Evolutionary conservation across 2,329 filamentous ascomycete species (phyloP), one percentile per base, ranked within the genome.

Genomic region (Neonectria punicea): DNA sequence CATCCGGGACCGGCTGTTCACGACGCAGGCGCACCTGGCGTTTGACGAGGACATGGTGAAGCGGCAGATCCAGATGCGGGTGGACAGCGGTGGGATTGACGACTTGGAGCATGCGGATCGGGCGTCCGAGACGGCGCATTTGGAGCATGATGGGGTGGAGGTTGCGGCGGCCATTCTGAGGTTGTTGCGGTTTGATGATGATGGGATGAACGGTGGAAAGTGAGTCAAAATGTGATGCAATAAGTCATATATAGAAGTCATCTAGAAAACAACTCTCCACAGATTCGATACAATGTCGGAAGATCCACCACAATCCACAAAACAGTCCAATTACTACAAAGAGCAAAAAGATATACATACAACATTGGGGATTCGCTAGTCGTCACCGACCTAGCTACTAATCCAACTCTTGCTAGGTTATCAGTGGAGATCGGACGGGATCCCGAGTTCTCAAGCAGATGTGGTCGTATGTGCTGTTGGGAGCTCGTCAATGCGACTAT

Each of bases 11-110:
- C 83, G 85, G 22, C 80, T 93, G 20, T 90, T 96, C 61, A 90
- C 91, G 0, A 85, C 94, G 2, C 93, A 96, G 79, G 93, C 92
- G 0, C 93, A 96, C 75, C 88, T 93, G 1, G 93, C 94, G 65
- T 94, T 94, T 75, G 90, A 85, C 22, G 83, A 87, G 70, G 86
- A 88, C 30, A 93, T 94, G 75, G 87, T 93, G 58, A 83, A 80
- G 53, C 85, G 91, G 66, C 79, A 94, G 59, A 80, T 94, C 54
- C 82, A 85, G 67, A 81, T 84, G 70, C 82, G 92, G 65, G 82
- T 90, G 63, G 80, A 88, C 46, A 80, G 82, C 50, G 83, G 82
- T 22, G 90, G 90, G 0, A 84, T 93, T 8, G 88, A 92, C 69
- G 84, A 87, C 58, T 82, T 90, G 61, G 85, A 85, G 34, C 83